phyloP scores from a whole-genome alignment of 2,329 filamentous ascomycete species.

The Onygenales sp. region DNA sequence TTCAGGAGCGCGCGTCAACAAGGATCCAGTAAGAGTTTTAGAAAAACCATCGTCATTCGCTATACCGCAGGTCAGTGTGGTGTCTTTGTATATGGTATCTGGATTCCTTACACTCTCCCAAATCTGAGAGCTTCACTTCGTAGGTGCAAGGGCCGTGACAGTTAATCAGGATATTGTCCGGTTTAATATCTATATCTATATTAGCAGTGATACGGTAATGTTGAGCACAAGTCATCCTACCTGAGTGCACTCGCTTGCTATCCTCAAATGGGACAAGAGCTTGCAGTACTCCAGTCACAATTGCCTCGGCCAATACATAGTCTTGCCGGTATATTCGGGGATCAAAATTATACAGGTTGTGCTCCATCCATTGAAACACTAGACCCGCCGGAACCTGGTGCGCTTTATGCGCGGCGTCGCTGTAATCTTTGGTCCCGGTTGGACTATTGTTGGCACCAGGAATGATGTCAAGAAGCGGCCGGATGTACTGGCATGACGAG shows the following conservation, averaged over 20 bases:
- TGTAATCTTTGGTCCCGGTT: conserved; percentile 4
- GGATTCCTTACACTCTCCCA: conserved; percentile 7
- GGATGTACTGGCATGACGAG: conserved; percentile 6
- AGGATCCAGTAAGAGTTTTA: conserved; percentile 5
- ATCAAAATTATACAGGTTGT: conserved; percentile 9
- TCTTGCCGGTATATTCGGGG: conserved; percentile 5
- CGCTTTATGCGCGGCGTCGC: conserved; percentile 1
- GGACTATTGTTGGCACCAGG: conserved; percentile 4
- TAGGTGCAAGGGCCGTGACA: conserved; percentile 2
- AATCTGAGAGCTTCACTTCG: conserved; percentile 7
- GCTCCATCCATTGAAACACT: conserved; percentile 8
- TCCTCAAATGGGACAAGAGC: conserved; percentile 7
- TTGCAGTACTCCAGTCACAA: conserved; percentile 7
- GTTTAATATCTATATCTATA: conserved; percentile 6
- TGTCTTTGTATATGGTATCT: conserved; percentile 3
- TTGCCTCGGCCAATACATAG: conserved; percentile 7
- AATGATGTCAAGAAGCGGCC: conserved; percentile 6
- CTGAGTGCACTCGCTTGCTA: conserved; percentile 7
- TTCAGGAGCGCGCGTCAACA: conserved; percentile 7
- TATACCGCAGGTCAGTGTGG: conserved; percentile 6
- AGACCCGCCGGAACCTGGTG: conserved; percentile 5
- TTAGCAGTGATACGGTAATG: conserved; percentile 4
- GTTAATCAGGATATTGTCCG: conserved; percentile 7
- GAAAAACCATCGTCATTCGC: conserved; percentile 8
- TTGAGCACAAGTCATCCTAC: conserved; percentile 6